A percentile compares a stretch with the other conserved stretches of the same genome.
Conservation (phyloP, 2,329 filamentous ascomycete species). For the Exophiala bonariae region DNA sequence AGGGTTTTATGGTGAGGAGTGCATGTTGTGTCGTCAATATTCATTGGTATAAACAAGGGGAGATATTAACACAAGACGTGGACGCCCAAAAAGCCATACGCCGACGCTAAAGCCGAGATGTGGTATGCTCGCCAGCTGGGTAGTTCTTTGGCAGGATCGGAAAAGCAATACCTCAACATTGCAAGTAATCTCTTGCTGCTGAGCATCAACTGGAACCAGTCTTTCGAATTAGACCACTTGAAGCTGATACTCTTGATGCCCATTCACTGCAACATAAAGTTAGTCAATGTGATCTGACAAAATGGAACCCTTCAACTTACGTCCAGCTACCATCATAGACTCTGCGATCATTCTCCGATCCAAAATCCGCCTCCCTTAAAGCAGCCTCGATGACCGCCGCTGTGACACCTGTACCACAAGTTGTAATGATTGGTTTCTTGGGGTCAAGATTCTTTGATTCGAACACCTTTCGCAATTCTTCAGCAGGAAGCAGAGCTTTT, state of each 20-base stretch:
- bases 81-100: too few relatives aligned
- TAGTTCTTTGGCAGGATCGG: neutral
- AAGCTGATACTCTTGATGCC: slow-evolving; percentile 49
- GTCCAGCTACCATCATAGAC: slow-evolving; percentile 99
- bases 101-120: too few relatives aligned
- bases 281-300: too few relatives aligned
- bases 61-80: too few relatives aligned
- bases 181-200: too few relatives aligned
- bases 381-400: slow-evolving; percentile 89
- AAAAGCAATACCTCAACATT: neutral
- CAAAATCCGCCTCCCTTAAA: slow-evolving; percentile 74
- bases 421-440: slow-evolving; percentile 77
- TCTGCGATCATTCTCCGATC: slow-evolving; percentile 64
- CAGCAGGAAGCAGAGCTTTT: slow-evolving; percentile 73
- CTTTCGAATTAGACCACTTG: slow-evolving; percentile 43
- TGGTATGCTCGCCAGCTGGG: too few relatives aligned
- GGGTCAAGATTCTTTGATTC: slow-evolving; percentile 77
- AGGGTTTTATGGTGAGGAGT: too few relatives aligned
- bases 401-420: slow-evolving; percentile 91
- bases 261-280: slow-evolving; percentile 40
- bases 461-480: slow-evolving; percentile 74
- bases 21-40: too few relatives aligned
- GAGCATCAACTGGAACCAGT: slow-evolving; percentile 1
- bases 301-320: slow-evolving; percentile 54
- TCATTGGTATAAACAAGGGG: too few relatives aligned